These are phyloP conservation scores for Arthrinium phaeospermum DNA, from an alignment of 2,329 filamentous ascomycete genomes.

Conservation along the genomic window DNA sequence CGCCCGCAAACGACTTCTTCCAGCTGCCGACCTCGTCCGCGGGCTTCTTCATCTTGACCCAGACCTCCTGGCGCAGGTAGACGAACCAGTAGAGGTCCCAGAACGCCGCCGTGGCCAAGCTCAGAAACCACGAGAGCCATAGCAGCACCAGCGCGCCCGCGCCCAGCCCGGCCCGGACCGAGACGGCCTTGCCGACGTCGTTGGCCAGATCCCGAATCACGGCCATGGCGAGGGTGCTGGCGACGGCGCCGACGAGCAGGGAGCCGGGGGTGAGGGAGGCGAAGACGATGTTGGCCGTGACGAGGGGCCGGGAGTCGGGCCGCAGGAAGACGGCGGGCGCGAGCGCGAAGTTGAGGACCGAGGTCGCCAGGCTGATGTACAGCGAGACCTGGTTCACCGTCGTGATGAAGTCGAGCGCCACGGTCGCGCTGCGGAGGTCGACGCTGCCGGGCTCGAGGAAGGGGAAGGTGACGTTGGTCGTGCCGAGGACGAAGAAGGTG, in stretches of 20 bases:
- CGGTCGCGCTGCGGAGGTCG: not conserved
- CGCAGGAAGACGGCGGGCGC: not conserved
- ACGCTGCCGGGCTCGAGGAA: slow-evolving; percentile 15
- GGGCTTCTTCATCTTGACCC: slow-evolving; percentile 11
- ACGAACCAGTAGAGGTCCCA: slow-evolving; percentile 19
- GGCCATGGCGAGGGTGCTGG: not conserved
- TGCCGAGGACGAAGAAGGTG: not conserved
- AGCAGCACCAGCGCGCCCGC: not conserved
- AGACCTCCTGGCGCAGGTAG: not conserved
- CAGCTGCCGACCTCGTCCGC: slow-evolving; percentile 11
- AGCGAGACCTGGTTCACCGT: not conserved
- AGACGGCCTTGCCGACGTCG: not conserved
- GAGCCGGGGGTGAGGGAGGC: not conserved
- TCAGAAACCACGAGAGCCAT: not conserved
- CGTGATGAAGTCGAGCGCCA: slow-evolving; percentile 6
- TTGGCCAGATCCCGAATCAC: not conserved
- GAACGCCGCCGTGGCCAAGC: not conserved
- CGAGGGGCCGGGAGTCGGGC: not conserved
- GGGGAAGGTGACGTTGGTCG: slow-evolving; percentile 16
- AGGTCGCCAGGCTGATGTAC: slow-evolving; percentile 3
- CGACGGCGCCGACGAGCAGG: not conserved
- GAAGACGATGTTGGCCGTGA: slow-evolving; percentile 5
- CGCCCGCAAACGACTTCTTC: slow-evolving; percentile 6
- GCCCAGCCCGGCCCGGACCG: not conserved
- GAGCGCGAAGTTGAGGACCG: not conserved